A percentile compares a stretch with the other conserved stretches of the same genome.
phyloP scores from a whole-genome alignment of 495 filamentous ascomycete species.

The Copromyces sp. region DNA sequence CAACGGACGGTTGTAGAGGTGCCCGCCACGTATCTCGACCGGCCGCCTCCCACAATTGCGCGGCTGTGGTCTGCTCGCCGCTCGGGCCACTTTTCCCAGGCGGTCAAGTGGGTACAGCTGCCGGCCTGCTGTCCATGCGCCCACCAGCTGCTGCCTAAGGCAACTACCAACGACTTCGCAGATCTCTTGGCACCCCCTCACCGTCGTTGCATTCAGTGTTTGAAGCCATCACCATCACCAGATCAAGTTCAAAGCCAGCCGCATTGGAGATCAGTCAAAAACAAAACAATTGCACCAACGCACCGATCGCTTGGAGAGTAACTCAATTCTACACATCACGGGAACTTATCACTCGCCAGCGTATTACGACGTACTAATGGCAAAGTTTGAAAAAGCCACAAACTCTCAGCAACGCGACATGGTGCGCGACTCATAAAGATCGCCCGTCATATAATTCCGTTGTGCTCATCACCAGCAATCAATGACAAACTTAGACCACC shows the following conservation, averaged over 20 bases:
- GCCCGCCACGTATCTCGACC: constrained; percentile 25
- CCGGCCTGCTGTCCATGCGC: neutral
- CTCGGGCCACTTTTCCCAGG: neutral
- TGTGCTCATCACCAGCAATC: neutral
- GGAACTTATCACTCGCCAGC: neutral
- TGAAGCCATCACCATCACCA: neutral
- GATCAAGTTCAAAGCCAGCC: neutral
- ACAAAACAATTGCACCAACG: neutral
- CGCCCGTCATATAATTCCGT: neutral
- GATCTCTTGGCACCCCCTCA: neutral
- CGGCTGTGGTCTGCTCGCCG: constrained; percentile 21
- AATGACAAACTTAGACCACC: too few relatives aligned
- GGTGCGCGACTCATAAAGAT: neutral
- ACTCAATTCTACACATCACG: neutral
- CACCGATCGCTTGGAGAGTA: neutral
- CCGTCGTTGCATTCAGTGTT: neutral
- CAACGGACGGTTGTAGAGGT: constrained; percentile 4
- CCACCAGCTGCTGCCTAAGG: neutral
- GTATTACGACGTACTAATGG: neutral
- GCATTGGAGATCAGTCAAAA: neutral
- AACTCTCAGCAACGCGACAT: neutral
- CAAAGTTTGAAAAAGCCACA: neutral
- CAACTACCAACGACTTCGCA: neutral
- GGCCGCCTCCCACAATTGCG: constrained; percentile 21
- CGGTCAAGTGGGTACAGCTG: neutral